Conservation (phyloP, 2,329 filamentous ascomycete genomes). For the Botrytis porri region DNA sequence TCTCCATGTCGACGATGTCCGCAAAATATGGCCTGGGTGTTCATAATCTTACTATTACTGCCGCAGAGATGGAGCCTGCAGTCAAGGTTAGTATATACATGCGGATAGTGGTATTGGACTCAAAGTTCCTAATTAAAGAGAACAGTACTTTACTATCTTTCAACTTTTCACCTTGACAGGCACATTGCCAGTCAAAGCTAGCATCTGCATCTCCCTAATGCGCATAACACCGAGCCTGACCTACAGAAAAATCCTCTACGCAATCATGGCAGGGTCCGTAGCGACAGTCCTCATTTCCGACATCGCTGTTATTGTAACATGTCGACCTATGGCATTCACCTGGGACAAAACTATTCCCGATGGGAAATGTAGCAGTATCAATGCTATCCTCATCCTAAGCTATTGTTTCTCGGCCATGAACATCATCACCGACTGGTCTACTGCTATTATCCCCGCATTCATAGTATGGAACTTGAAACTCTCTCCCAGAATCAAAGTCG, state of each 20-base stretch:
- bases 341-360: slow-evolving; percentile 9
- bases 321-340: slow-evolving; percentile 14
- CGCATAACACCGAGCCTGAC: slow-evolving; percentile 10
- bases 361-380: slow-evolving; percentile 14
- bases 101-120: not conserved
- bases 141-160: slow-evolving; percentile 17
- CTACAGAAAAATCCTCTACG: slow-evolving; percentile 10
- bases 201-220: slow-evolving; percentile 13
- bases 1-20: slow-evolving; percentile 7
- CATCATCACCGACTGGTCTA: slow-evolving; percentile 13
- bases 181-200: slow-evolving; percentile 15
- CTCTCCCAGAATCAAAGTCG: not conserved
- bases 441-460: not conserved
- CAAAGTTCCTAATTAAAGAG: not conserved
- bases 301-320: slow-evolving; percentile 7
- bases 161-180: slow-evolving; percentile 10
- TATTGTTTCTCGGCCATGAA: slow-evolving; percentile 14
- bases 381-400: slow-evolving; percentile 13
- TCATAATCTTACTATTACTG: slow-evolving; percentile 9
- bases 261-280: slow-evolving; percentile 8
- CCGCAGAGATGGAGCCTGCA: slow-evolving; percentile 9
- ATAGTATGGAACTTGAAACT: slow-evolving; percentile 14
- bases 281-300: slow-evolving; percentile 5
- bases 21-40: slow-evolving; percentile 8
- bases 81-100: slow-evolving; percentile 2